Evolutionary conservation across 305 asterid species (phyloP).

Genomic region (Rubia tinctorum): DNA sequence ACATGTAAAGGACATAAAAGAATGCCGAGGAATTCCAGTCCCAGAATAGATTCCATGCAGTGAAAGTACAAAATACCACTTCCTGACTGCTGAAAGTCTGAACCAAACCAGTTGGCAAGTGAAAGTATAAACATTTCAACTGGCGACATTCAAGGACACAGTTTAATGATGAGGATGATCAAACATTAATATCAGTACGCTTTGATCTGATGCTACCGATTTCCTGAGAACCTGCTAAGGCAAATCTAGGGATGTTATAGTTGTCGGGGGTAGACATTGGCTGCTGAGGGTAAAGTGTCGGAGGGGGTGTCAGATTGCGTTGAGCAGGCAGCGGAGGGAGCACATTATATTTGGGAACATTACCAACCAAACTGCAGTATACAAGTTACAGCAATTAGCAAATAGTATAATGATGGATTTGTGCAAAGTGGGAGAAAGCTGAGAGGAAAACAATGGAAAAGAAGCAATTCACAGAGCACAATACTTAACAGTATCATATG

Average conservation of each 20-base stretch:
- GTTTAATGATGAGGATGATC: constrained; percentile 14
- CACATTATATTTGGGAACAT: constrained; percentile 59
- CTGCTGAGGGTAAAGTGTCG: constrained; percentile 95
- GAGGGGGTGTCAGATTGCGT: constrained; percentile 92
- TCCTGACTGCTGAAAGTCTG: constrained; percentile 13
- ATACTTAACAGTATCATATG: background rate
- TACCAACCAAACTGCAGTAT: constrained; percentile 46
- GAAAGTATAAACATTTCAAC: background rate
- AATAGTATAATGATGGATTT: background rate
- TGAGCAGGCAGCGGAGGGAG: constrained; percentile 98
- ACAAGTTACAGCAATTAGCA: background rate
- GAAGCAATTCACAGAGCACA: background rate
- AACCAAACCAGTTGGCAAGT: constrained; percentile 12
- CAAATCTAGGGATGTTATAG: constrained; percentile 69
- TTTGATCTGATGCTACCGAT: constrained; percentile 50
- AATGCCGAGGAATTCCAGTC: constrained; percentile 4
- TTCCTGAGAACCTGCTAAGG: constrained; percentile 46
- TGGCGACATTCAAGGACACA: background rate
- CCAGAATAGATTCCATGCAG: background rate
- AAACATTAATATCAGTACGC: constrained; percentile 89
- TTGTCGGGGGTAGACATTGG: constrained; percentile 90
- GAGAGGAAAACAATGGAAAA: background rate
- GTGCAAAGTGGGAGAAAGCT: background rate
- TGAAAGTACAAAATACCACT: constrained; percentile 10
- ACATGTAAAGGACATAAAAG: background rate